Evolutionary conservation across 345 rosid species (phyloP), one percentile per base, ranked within the genome.

Genomic region (Angophora floribunda): DNA sequence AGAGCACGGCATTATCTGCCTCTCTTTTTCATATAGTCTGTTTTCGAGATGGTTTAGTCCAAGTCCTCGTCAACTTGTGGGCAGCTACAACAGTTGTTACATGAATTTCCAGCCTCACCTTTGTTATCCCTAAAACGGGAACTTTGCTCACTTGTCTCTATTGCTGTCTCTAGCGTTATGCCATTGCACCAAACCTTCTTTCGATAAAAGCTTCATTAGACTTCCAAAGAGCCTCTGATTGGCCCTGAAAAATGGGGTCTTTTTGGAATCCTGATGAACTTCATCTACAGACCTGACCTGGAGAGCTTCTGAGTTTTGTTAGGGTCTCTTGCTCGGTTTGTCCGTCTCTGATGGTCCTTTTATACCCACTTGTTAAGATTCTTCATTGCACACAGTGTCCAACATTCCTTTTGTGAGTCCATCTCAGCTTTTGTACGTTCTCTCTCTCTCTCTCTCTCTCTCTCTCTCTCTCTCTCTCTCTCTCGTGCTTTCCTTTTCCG

Each of bases 71-170:
- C 85, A 53, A 57, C 52, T 80, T 65, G 85, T 86, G 87, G 88
- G 82, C 78, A 36, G 87, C 85, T 50, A 9, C 57, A 28, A 44
- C 49, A 41, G 82, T 75, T 41, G 44, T 80, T 53, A 87, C 47
- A 30, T 85, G 19, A 84, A 32, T 89, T 87, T 87, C 87, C 82
- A 87, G 49, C 90, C 88, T 84, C 88, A 26, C 85, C 90, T 89
- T 87, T 63, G 88, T 87, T 85, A 87, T 87, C 90, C 86, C 63
- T 6, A 85, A 49, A 51, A 82, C 13, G 4, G 19, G 88, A 44
- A 53, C 41, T 79, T 50, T 87, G 51, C 19, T 26, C 63, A 26
- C 70, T 45, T 78, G 86, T 89, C 86, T 28, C 28, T 80, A 78
- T 89, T 86, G 52, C 10, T 75, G 82, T 75, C 41, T 21, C 49